These are phyloP conservation scores for Calonectria pseudoturangicola DNA, from an alignment of 2,329 filamentous ascomycete genomes.

Conservation along the genomic window DNA sequence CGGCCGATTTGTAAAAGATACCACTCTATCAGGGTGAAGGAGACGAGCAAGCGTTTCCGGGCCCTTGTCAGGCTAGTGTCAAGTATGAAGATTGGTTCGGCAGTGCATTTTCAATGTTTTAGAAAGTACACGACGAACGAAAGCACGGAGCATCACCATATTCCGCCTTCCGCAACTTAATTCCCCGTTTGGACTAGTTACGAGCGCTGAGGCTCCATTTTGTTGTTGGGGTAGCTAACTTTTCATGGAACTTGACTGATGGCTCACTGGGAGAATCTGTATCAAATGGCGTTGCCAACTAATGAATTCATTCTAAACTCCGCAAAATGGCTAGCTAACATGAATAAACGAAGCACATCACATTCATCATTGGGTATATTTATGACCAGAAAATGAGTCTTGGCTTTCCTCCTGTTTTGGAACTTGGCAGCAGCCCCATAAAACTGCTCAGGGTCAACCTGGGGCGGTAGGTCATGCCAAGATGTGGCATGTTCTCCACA, in stretches of 20 bases:
- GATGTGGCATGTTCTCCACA: constrained; percentile 17
- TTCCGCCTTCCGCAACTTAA: not conserved
- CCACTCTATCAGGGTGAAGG: constrained; percentile 1
- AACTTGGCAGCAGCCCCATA: constrained; percentile 6
- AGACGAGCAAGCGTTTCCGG: too few species aligned
- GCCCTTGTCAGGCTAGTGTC: not conserved
- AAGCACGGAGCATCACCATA: not conserved
- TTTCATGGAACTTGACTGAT: not conserved
- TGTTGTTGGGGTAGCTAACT: not conserved
- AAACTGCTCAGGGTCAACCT: constrained; percentile 23
- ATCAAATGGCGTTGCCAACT: not conserved
- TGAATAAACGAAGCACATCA: not conserved
- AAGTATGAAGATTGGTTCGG: not conserved
- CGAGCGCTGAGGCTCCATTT: not conserved
- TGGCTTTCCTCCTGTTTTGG: constrained; percentile 12
- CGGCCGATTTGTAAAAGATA: constrained; percentile 23
- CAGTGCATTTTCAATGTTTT: not conserved
- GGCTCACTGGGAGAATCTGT: not conserved
- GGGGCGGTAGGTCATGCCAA: constrained; percentile 17
- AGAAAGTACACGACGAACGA: not conserved
- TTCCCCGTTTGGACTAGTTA: not conserved
- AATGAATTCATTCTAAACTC: constrained; percentile 21
- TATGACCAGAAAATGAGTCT: constrained; percentile 20
- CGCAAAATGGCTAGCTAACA: constrained; percentile 15
- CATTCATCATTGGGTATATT: constrained; percentile 3